Evolutionary conservation across 305 asterid species (phyloP).

Genomic region (Coffea humblotiana): DNA sequence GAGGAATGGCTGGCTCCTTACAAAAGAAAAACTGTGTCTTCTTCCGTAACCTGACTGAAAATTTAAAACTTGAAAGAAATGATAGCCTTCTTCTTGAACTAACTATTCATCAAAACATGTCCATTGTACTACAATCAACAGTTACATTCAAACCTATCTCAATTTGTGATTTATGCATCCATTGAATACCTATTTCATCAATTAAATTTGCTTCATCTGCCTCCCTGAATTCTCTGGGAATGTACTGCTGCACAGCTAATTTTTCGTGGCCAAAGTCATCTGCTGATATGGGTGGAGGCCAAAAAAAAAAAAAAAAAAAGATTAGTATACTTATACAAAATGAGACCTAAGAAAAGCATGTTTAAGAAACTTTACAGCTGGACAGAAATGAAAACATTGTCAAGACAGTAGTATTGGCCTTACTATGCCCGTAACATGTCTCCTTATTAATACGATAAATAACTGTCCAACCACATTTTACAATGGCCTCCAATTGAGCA

Average conservation of each 20-base stretch:
- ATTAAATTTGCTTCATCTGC: conserved; percentile 84
- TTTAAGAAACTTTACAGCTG: neutral
- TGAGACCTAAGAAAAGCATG: neutral
- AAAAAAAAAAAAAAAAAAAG: conserved; percentile 5
- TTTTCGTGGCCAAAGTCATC: conserved; percentile 55
- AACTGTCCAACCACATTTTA: neutral
- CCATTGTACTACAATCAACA: neutral
- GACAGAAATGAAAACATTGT: neutral
- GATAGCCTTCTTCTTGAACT: neutral
- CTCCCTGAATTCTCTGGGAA: conserved; percentile 52
- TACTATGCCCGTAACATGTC: neutral
- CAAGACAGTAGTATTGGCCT: neutral
- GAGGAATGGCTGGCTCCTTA: neutral
- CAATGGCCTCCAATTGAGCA: neutral
- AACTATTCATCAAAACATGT: neutral
- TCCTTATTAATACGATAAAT: neutral
- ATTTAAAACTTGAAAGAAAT: neutral
- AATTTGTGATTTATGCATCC: neutral
- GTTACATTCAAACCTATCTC: neutral
- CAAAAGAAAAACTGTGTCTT: no score
- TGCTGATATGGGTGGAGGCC: conserved; percentile 17
- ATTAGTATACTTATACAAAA: neutral
- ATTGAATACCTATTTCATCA: conserved; percentile 68
- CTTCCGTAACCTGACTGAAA: no score
- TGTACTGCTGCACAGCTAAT: conserved; percentile 43